These are phyloP conservation scores for Crithidia acanthocephali DNA, from an alignment of 208 protist genomes.

Conservation along the genomic window DNA sequence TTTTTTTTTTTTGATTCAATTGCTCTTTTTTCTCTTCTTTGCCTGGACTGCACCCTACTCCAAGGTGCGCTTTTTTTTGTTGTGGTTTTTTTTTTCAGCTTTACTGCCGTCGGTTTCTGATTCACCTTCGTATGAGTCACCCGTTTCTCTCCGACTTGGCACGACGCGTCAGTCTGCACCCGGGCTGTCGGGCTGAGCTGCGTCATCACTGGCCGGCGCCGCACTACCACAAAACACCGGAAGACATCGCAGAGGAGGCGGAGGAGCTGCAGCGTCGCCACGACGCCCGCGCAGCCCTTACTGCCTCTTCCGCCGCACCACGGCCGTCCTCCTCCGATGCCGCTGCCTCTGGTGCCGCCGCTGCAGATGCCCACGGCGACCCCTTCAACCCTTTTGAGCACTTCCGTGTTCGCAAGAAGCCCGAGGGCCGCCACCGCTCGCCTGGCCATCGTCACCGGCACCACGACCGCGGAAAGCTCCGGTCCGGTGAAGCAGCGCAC, in stretches of 20 bases:
- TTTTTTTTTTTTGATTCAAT: too few relatives aligned
- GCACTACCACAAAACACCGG: slow-evolving; percentile 37
- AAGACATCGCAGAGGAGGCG: slow-evolving; percentile 21
- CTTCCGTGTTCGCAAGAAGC: slow-evolving; percentile 7
- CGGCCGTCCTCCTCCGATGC: background rate
- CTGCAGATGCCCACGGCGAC: background rate
- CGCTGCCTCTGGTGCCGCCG: background rate
- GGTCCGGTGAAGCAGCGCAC: too few relatives aligned
- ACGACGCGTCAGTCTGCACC: slow-evolving; percentile 39
- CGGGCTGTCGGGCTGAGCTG: slow-evolving; percentile 35
- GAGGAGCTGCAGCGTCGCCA: slow-evolving; percentile 2
- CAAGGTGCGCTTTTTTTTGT: too few relatives aligned
- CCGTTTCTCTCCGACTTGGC: slow-evolving; percentile 36
- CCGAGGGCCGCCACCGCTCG: background rate
- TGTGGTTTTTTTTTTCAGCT: slow-evolving; percentile 1
- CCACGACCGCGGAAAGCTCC: background rate
- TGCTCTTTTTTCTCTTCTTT: too few relatives aligned
- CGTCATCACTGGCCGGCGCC: slow-evolving; percentile 60
- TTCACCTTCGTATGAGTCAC: slow-evolving; percentile 9
- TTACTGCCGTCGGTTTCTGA: background rate
- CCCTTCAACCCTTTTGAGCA: slow-evolving; percentile 20
- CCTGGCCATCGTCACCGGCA: background rate
- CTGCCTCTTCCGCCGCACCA: background rate
- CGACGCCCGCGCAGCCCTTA: background rate
- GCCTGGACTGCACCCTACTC: too few relatives aligned